These are phyloP conservation scores for Pterulicium gracile DNA, from an alignment of 1,284 basidiomycete genomes.

Conservation along the genomic window DNA sequence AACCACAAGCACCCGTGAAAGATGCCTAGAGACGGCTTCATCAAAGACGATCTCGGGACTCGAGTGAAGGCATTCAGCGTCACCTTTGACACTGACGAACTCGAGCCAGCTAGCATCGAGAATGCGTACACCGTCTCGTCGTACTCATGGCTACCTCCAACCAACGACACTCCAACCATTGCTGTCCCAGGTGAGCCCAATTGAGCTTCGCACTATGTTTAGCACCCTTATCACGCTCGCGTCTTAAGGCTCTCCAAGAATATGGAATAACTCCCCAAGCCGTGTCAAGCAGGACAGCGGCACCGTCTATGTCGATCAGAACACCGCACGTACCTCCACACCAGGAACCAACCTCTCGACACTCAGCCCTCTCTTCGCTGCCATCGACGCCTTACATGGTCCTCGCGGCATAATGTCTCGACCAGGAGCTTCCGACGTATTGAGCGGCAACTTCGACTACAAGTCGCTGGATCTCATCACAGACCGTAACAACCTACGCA, in stretches of 20 bases:
- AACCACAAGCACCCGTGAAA: too few relatives aligned
- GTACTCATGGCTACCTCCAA: background rate
- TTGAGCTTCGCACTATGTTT: background rate
- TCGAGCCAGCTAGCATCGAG: too few relatives aligned
- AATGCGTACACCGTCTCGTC: background rate
- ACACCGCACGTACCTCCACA: slow-evolving; percentile 22
- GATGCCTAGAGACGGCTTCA: background rate
- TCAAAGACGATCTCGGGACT: background rate
- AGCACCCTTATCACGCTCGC: background rate
- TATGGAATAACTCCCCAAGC: background rate
- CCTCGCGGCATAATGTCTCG: slow-evolving; percentile 2
- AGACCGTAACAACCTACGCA: slow-evolving; percentile 25
- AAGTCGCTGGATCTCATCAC: slow-evolving; percentile 21
- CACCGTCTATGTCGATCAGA: slow-evolving; percentile 18
- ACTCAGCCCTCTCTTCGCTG: slow-evolving; percentile 22
- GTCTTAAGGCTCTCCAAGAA: background rate
- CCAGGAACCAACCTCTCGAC: slow-evolving; percentile 18
- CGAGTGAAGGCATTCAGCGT: background rate
- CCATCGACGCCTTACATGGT: slow-evolving; percentile 22
- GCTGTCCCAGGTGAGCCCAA: background rate
- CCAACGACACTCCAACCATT: background rate
- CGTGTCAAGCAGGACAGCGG: slow-evolving; percentile 19
- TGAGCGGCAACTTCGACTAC: too few relatives aligned
- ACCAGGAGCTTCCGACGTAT: too few relatives aligned
- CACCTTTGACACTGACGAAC: background rate